Conservation (phyloP, 2,329 filamentous ascomycete genomes). For the Diaporthe capsici region DNA sequence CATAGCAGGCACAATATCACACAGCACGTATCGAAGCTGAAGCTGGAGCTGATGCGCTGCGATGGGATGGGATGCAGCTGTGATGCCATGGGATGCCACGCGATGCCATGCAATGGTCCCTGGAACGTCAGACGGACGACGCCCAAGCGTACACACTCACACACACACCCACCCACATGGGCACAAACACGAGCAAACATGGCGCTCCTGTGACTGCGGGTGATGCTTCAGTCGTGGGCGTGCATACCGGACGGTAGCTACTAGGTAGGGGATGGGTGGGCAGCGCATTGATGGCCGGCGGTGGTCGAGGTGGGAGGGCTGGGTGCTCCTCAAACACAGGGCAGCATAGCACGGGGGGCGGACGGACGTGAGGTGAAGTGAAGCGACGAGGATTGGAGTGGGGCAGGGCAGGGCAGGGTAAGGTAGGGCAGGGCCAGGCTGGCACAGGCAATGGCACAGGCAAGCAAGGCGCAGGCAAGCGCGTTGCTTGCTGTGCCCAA, state of each 20-base stretch:
- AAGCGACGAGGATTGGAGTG: constrained; percentile 6
- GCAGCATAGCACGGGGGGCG: neutral
- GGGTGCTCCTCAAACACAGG: constrained; percentile 10
- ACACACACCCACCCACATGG: neutral
- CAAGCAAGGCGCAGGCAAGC: neutral
- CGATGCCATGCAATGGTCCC: constrained; percentile 5
- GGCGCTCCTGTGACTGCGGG: constrained; percentile 12
- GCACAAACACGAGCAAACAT: neutral
- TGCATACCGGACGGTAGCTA: constrained; percentile 26
- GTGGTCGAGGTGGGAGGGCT: constrained; percentile 14
- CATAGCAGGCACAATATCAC: constrained; percentile 5
- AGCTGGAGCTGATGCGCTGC: neutral
- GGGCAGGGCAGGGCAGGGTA: neutral
- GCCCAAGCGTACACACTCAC: constrained; percentile 7
- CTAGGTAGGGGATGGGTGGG: constrained; percentile 4
- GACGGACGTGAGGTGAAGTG: constrained; percentile 1
- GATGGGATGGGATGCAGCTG: neutral
- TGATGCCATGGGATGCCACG: neutral
- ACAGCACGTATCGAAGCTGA: neutral
- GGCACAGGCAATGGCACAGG: neutral
- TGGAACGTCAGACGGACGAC: neutral
- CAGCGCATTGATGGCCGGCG: constrained; percentile 21
- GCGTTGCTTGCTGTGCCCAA: neutral
- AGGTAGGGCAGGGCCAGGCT: too few relatives aligned
- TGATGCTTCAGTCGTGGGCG: constrained; percentile 16